A percentile compares a stretch with the other conserved stretches of the same genome.
phyloP scores from a whole-genome alignment of 139 green algal genomes.

The Micractinium sp. region DNA sequence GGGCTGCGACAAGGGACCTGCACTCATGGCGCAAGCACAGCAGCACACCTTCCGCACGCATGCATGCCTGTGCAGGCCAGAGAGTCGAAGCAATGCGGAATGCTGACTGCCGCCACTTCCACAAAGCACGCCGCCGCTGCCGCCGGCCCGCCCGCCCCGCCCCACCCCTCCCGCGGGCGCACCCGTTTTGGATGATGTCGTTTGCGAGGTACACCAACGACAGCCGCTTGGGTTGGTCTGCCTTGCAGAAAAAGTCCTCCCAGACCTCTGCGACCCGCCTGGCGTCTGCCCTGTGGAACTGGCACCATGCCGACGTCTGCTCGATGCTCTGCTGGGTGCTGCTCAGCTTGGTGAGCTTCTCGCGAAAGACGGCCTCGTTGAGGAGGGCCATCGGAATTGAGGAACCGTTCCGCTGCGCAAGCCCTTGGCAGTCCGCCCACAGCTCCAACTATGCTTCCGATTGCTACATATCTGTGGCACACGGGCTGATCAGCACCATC shows the following conservation, averaged over 20 bases:
- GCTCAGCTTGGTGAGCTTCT: constrained; percentile 66
- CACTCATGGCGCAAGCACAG: too few species aligned
- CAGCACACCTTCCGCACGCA: too few species aligned
- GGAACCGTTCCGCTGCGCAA: too few species aligned
- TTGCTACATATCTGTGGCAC: too few species aligned
- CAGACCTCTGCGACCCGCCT: constrained; percentile 36
- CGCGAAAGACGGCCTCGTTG: constrained; percentile 29
- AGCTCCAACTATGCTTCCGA: too few species aligned
- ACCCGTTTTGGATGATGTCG: constrained; percentile 81
- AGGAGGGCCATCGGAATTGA: constrained; percentile 38
- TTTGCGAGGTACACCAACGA: constrained; percentile 80
- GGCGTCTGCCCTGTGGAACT: constrained; percentile 38
- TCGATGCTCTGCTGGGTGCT: constrained; percentile 72
- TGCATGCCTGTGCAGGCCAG: too few species aligned
- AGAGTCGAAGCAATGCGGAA: too few species aligned
- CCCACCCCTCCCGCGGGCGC: neutral
- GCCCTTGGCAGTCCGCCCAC: neutral
- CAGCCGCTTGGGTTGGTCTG: constrained; percentile 51
- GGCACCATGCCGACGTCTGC: constrained; percentile 53
- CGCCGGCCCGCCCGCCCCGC: neutral
- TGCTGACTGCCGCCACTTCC: too few species aligned
- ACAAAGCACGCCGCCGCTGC: too few species aligned
- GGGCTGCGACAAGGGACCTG: too few species aligned
- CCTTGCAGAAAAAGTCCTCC: constrained; percentile 54
- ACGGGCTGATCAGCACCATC: too few species aligned